These are phyloP conservation scores for Trichoderma oligosporum DNA, from an alignment of 2,329 filamentous ascomycete species.

Conservation along the genomic window DNA sequence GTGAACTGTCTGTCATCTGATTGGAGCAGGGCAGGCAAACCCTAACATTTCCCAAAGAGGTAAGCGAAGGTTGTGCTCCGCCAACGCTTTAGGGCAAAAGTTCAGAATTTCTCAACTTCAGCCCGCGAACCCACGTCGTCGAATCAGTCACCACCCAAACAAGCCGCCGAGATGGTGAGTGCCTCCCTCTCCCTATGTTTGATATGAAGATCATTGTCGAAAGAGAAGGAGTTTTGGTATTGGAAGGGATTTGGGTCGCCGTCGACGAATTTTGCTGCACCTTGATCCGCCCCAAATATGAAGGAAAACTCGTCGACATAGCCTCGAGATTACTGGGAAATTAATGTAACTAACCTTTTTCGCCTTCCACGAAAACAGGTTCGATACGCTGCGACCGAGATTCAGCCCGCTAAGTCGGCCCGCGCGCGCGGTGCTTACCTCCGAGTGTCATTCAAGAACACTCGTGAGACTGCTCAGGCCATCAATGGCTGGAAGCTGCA, in stretches of 20 bases:
- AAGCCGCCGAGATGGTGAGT: constrained; percentile 57
- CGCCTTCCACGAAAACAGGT: constrained; percentile 53
- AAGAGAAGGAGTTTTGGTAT: constrained; percentile 1
- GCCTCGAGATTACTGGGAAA: background rate
- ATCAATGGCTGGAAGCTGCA: constrained; percentile 99
- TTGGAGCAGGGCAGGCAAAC: constrained; percentile 38
- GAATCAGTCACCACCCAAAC: constrained; percentile 52
- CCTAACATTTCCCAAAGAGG: constrained; percentile 39
- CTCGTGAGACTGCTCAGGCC: constrained; percentile 97
- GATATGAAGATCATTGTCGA: background rate
- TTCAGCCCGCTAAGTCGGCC: constrained; percentile 87
- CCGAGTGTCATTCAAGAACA: constrained; percentile 99
- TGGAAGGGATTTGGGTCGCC: background rate
- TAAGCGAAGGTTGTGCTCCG: constrained; percentile 45
- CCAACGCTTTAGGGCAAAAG: constrained; percentile 41
- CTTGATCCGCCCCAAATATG: background rate
- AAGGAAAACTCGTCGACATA: background rate
- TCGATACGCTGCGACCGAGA: constrained; percentile 92
- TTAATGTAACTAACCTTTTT: constrained; percentile 26
- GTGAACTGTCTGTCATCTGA: constrained; percentile 7
- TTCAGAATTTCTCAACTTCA: constrained; percentile 48
- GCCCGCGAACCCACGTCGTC: constrained; percentile 48
- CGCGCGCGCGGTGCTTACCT: constrained; percentile 98
- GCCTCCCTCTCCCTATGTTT: constrained; percentile 24
- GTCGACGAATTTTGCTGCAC: background rate